Percentiles rank a stretch among this genome's conserved stretches.
phyloP scores from a whole-genome alignment of 352 stramenopile genomes.

The Phytophthora aleatoria region DNA sequence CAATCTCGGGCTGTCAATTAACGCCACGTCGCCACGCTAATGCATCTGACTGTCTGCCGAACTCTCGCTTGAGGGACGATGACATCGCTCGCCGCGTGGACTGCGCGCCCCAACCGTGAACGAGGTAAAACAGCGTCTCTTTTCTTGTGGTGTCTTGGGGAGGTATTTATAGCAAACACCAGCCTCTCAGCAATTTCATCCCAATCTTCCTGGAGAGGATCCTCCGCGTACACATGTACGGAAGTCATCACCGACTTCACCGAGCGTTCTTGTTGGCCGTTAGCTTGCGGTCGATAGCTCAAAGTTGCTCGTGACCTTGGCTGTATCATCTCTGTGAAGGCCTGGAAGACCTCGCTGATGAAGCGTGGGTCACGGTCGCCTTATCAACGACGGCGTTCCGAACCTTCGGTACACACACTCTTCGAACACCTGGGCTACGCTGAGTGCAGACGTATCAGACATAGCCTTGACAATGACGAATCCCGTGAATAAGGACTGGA shows the following conservation, averaged over 20 bases:
- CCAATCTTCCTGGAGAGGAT: too few species aligned
- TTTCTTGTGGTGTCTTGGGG: neutral
- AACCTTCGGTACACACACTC: too few species aligned
- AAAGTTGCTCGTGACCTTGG: neutral
- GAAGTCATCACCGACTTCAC: slow-evolving; percentile 8
- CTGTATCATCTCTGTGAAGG: slow-evolving; percentile 10
- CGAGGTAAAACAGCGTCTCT: slow-evolving; percentile 1
- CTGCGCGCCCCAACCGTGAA: slow-evolving; percentile 2
- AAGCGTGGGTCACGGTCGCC: too few species aligned
- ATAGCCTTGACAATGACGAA: too few species aligned
- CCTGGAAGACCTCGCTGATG: too few species aligned
- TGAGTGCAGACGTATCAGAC: too few species aligned
- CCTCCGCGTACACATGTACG: neutral
- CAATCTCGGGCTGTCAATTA: slow-evolving; percentile 1
- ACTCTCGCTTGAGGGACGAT: neutral
- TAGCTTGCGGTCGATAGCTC: neutral
- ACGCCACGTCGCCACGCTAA: slow-evolving; percentile 6
- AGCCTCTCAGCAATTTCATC: neutral
- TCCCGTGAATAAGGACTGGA: neutral
- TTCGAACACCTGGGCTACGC: too few species aligned
- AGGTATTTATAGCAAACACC: slow-evolving; percentile 6
- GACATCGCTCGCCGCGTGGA: neutral
- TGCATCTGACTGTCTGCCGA: neutral
- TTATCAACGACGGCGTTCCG: too few species aligned
- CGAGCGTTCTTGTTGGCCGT: too few species aligned